phyloP scores from a whole-genome alignment of 2,329 filamentous ascomycete genomes.

The Clonostachys chloroleuca region DNA sequence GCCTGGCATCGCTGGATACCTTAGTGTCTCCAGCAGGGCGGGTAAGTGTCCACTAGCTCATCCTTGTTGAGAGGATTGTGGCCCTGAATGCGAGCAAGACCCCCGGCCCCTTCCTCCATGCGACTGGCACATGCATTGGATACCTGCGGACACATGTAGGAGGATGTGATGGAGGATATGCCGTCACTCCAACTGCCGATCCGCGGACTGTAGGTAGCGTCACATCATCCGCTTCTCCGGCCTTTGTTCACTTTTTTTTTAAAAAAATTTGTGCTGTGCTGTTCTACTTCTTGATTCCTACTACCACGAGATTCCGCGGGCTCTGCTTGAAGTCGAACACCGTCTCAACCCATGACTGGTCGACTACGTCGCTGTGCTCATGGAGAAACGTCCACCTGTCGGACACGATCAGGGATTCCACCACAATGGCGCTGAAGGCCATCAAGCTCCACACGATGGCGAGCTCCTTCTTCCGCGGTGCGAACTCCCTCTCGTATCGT shows the following conservation, averaged over 20 bases:
- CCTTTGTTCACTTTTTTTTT: background rate
- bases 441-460: conserved; percentile 90
- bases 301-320: conserved; percentile 87
- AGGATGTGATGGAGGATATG: no score
- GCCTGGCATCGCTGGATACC: no score
- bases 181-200: no score
- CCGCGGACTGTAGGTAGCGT: no score
- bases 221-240: conserved; percentile 1
- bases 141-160: no score
- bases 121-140: no score
- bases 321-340: conserved; percentile 87
- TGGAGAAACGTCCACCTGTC: conserved; percentile 85
- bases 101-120: no score
- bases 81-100: no score
- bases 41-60: no score
- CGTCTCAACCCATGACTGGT: conserved; percentile 83
- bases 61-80: no score
- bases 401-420: conserved; percentile 85
- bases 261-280: background rate
- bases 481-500: conserved; percentile 63
- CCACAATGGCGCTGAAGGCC: conserved; percentile 87
- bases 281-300: conserved; percentile 70
- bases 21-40: no score
- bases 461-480: conserved; percentile 69
- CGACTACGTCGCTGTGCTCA: conserved; percentile 68